phyloP scores from a whole-genome alignment of 2,329 filamentous ascomycete species.

The Apiospora aurea region DNA sequence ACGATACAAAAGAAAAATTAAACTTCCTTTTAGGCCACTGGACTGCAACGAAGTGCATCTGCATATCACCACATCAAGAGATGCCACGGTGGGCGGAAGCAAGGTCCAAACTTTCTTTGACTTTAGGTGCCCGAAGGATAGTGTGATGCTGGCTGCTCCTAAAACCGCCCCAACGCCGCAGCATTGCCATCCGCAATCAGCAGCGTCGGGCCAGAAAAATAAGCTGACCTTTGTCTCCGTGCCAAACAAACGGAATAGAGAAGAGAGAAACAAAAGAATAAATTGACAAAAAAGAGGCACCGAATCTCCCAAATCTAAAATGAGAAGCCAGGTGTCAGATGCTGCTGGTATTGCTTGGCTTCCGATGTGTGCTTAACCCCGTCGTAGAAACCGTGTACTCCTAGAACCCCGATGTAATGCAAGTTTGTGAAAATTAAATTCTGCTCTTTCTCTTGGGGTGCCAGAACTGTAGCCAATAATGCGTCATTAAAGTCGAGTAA shows the following conservation, averaged over 20 bases:
- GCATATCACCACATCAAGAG: not conserved
- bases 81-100: not conserved
- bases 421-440: slow-evolving; percentile 19
- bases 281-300: slow-evolving; percentile 7
- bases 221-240: not conserved
- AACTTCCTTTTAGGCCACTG: slow-evolving; percentile 11
- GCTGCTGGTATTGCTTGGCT: not conserved
- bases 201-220: not conserved
- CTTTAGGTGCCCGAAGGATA: slow-evolving; percentile 17
- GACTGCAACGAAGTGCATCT: not conserved
- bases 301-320: slow-evolving; percentile 4
- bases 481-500: slow-evolving; percentile 25
- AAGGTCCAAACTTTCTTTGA: not conserved
- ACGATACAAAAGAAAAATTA: not conserved
- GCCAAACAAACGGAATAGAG: not conserved
- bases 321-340: slow-evolving; percentile 7
- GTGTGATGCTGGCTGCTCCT: slow-evolving; percentile 12
- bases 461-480: slow-evolving; percentile 24
- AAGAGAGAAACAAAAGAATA: not conserved
- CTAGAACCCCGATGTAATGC: slow-evolving; percentile 23
- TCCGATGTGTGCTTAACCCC: slow-evolving; percentile 4
- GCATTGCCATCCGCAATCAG: slow-evolving; percentile 10
- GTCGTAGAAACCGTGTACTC: slow-evolving; percentile 23
- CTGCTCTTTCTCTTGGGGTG: slow-evolving; percentile 12
- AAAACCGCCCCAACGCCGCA: slow-evolving; percentile 3